Percentiles rank a stretch among this genome's conserved stretches.
Conservation (phyloP, 163 green algal genomes). For the Coccomyxa subellipsoidea region DNA sequence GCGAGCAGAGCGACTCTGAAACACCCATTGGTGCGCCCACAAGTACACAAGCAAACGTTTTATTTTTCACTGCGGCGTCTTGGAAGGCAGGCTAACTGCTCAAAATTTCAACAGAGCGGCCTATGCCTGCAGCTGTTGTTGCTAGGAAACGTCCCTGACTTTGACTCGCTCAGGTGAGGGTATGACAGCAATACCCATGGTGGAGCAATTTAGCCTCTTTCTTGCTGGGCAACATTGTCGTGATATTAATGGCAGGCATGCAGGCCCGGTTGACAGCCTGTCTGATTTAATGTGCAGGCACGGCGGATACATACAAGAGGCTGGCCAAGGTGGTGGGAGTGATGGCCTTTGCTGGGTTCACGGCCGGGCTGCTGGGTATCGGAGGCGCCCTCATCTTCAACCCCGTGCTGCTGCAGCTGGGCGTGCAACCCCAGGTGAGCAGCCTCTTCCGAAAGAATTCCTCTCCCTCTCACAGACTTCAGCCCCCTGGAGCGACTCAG, state of each 20-base stretch:
- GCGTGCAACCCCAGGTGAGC: conserved; percentile 43
- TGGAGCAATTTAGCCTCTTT: no score
- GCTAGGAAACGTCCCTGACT: no score
- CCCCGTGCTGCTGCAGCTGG: conserved; percentile 46
- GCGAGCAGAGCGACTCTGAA: not conserved
- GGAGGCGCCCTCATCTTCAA: conserved; percentile 52
- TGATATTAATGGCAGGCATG: no score
- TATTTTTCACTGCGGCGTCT: not conserved
- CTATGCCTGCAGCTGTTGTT: no score
- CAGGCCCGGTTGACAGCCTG: no score
- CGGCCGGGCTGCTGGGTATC: conserved; percentile 35
- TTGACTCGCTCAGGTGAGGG: no score
- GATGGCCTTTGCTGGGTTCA: conserved; percentile 26
- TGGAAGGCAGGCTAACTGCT: no score
- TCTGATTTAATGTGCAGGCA: not conserved
- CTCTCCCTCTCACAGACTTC: no score
- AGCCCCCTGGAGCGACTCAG: not conserved
- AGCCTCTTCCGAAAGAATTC: no score
- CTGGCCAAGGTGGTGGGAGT: conserved; percentile 11
- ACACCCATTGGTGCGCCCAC: not conserved
- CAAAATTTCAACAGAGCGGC: no score
- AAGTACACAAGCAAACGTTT: not conserved
- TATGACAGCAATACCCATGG: no score
- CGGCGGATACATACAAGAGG: not conserved
- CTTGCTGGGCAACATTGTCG: no score